A percentile compares a stretch with the other conserved stretches of the same genome.
phyloP scores from a whole-genome alignment of 768 basidiomycete genomes.

The Suillus placidus region DNA sequence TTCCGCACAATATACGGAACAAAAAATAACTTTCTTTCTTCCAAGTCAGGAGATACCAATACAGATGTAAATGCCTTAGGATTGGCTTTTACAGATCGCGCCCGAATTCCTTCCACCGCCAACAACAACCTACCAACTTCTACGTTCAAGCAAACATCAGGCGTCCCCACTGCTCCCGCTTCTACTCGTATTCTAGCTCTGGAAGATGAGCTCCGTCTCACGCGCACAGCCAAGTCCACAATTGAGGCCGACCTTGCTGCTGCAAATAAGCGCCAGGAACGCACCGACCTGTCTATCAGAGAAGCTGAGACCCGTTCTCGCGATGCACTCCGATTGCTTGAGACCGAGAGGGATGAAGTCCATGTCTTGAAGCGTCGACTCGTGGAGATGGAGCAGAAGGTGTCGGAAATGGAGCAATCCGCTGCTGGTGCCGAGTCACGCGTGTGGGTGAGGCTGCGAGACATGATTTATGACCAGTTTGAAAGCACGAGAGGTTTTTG shows the following conservation, averaged over 20 bases:
- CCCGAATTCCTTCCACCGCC: background rate
- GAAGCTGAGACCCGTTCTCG: constrained; percentile 25
- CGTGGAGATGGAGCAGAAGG: constrained; percentile 24
- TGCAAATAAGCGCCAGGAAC: constrained; percentile 18
- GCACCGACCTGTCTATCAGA: background rate
- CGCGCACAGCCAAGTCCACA: constrained; percentile 17
- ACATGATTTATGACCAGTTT: constrained; percentile 32
- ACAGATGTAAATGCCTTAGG: constrained; percentile 25
- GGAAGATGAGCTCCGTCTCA: constrained; percentile 27
- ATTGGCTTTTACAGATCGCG: constrained; percentile 26
- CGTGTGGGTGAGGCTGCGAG: constrained; percentile 33
- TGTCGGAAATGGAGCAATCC: constrained; percentile 20
- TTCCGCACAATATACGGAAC: constrained; percentile 35
- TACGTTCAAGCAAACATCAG: background rate
- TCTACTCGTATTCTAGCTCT: constrained; percentile 23
- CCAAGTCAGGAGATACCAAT: constrained; percentile 17
- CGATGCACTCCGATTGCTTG: constrained; percentile 21
- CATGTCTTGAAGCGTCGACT: constrained; percentile 27
- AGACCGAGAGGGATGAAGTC: constrained; percentile 23
- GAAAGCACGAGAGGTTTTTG: constrained; percentile 11
- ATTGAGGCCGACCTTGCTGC: constrained; percentile 23
- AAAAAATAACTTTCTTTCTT: constrained; percentile 22
- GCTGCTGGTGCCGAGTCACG: constrained; percentile 21
- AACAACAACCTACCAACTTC: background rate
- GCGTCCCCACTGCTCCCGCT: constrained; percentile 5